These are phyloP conservation scores for Fusarium nodosum DNA, from an alignment of 2,329 filamentous ascomycete species.

Conservation along the genomic window DNA sequence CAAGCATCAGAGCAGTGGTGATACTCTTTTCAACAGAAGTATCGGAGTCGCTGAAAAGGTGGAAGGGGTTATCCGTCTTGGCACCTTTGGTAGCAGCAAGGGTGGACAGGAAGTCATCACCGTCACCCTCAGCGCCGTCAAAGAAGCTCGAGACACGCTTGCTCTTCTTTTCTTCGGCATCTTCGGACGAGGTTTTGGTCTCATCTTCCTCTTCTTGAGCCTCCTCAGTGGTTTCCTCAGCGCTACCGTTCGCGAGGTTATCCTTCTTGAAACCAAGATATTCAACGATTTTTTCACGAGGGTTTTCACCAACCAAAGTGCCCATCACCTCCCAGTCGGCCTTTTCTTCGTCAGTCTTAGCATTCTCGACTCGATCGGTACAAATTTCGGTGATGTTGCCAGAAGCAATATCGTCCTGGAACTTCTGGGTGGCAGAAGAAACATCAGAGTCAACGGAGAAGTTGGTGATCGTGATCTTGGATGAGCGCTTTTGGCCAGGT, in stretches of 20 bases:
- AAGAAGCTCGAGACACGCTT: slow-evolving; percentile 85
- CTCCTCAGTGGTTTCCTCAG: slow-evolving; percentile 49
- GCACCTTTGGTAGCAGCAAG: slow-evolving; percentile 89
- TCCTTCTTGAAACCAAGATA: slow-evolving; percentile 87
- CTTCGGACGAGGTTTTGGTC: slow-evolving; percentile 50
- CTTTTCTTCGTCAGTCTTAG: slow-evolving; percentile 90
- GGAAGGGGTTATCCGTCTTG: slow-evolving; percentile 94
- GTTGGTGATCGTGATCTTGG: slow-evolving; percentile 85
- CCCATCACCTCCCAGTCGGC: slow-evolving; percentile 96
- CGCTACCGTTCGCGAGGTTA: slow-evolving; percentile 65
- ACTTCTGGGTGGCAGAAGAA: slow-evolving; percentile 85
- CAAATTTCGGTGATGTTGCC: slow-evolving; percentile 86
- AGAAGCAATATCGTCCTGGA: slow-evolving; percentile 83
- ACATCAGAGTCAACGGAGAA: slow-evolving; percentile 91
- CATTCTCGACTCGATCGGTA: slow-evolving; percentile 79
- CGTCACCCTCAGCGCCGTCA: slow-evolving; percentile 73
- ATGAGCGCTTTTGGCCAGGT: slow-evolving; percentile 74
- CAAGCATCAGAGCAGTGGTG: slow-evolving; percentile 88
- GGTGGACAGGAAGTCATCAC: slow-evolving; percentile 88
- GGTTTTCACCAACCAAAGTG: slow-evolving; percentile 85
- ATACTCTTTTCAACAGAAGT: slow-evolving; percentile 86
- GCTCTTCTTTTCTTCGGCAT: slow-evolving; percentile 60
- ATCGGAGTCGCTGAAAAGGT: slow-evolving; percentile 87
- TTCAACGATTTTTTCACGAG: slow-evolving; percentile 86
- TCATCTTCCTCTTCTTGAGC: slow-evolving; percentile 40